phyloP scores from a whole-genome alignment of 83 land plant genomes.

The Isoetes engelmannii region DNA sequence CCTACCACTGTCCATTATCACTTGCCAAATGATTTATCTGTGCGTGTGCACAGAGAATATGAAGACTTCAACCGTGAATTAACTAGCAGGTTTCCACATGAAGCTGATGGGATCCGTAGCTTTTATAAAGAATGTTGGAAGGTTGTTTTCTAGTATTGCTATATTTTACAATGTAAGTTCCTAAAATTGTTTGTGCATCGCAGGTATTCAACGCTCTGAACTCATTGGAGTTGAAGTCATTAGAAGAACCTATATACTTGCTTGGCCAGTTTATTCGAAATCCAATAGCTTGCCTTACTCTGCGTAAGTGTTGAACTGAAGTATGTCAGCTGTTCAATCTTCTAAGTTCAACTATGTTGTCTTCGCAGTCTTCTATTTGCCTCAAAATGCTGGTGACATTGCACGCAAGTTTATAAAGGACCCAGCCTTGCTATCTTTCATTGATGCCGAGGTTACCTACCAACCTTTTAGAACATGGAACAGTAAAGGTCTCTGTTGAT shows the following conservation, averaged over 20 bases:
- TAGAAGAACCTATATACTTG: constrained; percentile 94
- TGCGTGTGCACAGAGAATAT: constrained; percentile 73
- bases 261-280: constrained; percentile 90
- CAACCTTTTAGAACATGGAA: too few species aligned
- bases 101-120: constrained; percentile 61
- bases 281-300: constrained; percentile 88
- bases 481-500: too few species aligned
- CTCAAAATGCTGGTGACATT: constrained; percentile 94
- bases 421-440: constrained; percentile 68
- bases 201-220: constrained; percentile 88
- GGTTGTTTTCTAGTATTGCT: constrained; percentile 37
- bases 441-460: constrained; percentile 80
- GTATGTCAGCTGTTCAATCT: background rate
- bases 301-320: constrained; percentile 38
- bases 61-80: constrained; percentile 65
- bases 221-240: constrained; percentile 81
- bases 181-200: too few species aligned
- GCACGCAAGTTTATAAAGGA: constrained; percentile 90
- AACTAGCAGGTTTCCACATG: constrained; percentile 64
- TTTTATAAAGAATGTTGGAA: constrained; percentile 90
- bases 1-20: constrained; percentile 98
- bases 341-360: background rate
- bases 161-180: too few species aligned
- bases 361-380: constrained; percentile 76
- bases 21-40: constrained; percentile 66